These are phyloP conservation scores for Margaritispora aquatica DNA, from an alignment of 495 filamentous ascomycete genomes.

Conservation along the genomic window DNA sequence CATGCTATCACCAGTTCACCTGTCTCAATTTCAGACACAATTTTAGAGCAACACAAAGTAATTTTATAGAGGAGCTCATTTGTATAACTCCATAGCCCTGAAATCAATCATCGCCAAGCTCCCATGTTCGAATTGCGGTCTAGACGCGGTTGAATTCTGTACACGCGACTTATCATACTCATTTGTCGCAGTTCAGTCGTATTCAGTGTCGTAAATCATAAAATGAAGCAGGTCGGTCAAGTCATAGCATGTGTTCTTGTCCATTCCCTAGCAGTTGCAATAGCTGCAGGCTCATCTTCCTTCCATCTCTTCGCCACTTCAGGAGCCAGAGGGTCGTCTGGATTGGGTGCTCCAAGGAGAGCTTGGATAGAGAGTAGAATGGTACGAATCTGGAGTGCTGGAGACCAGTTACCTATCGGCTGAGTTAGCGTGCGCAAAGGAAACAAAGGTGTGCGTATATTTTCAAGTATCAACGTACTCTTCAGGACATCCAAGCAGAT, in stretches of 20 bases:
- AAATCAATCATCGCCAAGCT: too few species aligned
- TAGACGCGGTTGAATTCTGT: not conserved
- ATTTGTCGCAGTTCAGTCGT: not conserved
- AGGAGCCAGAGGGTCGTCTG: slow-evolving; percentile 92
- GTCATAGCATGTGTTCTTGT: slow-evolving; percentile 70
- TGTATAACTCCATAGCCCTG: too few species aligned
- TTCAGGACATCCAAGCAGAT: slow-evolving; percentile 98
- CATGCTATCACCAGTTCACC: too few species aligned
- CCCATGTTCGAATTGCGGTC: too few species aligned
- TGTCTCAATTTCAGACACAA: too few species aligned
- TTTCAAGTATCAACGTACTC: slow-evolving; percentile 49
- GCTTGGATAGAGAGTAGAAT: slow-evolving; percentile 98
- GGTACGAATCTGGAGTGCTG: slow-evolving; percentile 94
- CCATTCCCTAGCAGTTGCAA: slow-evolving; percentile 85
- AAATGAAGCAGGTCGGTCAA: slow-evolving; percentile 15
- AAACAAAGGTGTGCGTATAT: not conserved
- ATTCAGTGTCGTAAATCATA: not conserved
- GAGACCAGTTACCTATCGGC: slow-evolving; percentile 89
- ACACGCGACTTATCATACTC: not conserved
- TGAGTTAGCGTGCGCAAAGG: not conserved
- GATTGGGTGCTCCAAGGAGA: slow-evolving; percentile 91
- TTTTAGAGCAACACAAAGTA: too few species aligned
- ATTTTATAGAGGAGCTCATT: too few species aligned
- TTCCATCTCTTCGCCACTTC: slow-evolving; percentile 99
- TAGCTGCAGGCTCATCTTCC: slow-evolving; percentile 86